Conservation (phyloP, 1,139 yeast genomes). For the Pichia sp. region DNA sequence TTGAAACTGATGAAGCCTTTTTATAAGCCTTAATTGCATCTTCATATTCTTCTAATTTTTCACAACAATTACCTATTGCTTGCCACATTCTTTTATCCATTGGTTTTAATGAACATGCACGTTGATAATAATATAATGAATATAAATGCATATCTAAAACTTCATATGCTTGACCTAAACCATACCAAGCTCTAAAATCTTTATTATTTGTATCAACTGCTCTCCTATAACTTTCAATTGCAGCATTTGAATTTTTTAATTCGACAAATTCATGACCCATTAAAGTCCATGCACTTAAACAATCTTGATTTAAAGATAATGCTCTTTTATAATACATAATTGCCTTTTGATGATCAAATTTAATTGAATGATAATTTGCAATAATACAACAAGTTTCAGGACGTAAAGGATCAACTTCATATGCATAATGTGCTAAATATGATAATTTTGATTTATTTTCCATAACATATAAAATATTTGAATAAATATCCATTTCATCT, state of each 20-base stretch:
- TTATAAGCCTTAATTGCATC: slow-evolving; percentile 61
- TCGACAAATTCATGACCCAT: slow-evolving; percentile 99
- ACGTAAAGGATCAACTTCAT: slow-evolving; percentile 75
- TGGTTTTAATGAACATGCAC: slow-evolving; percentile 85
- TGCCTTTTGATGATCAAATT: slow-evolving; percentile 91
- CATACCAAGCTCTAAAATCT: slow-evolving; percentile 98
- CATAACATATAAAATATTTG: slow-evolving; percentile 91
- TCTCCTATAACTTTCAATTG: slow-evolving; percentile 88
- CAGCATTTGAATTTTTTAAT: slow-evolving; percentile 92
- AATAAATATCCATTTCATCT: slow-evolving; percentile 86
- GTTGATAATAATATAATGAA: slow-evolving; percentile 85
- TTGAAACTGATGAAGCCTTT: slow-evolving; percentile 47
- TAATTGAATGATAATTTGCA: slow-evolving; percentile 88
- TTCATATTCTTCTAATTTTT: slow-evolving; percentile 60
- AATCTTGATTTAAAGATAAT: slow-evolving; percentile 67
- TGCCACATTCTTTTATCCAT: slow-evolving; percentile 94
- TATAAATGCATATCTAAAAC: slow-evolving; percentile 92
- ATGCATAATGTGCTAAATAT: slow-evolving; percentile 78
- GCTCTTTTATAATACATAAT: slow-evolving; percentile 91
- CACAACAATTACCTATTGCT: slow-evolving; percentile 87
- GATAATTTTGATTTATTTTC: slow-evolving; percentile 82
- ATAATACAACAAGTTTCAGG: slow-evolving; percentile 94
- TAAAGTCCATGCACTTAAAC: slow-evolving; percentile 92
- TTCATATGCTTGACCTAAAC: slow-evolving; percentile 96
- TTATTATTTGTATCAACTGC: slow-evolving; percentile 86